Evolutionary conservation across 192 early-diverging fungal species (phyloP), one percentile per base, ranked within the genome.

Genomic region (Allomyces macrogynus): DNA sequence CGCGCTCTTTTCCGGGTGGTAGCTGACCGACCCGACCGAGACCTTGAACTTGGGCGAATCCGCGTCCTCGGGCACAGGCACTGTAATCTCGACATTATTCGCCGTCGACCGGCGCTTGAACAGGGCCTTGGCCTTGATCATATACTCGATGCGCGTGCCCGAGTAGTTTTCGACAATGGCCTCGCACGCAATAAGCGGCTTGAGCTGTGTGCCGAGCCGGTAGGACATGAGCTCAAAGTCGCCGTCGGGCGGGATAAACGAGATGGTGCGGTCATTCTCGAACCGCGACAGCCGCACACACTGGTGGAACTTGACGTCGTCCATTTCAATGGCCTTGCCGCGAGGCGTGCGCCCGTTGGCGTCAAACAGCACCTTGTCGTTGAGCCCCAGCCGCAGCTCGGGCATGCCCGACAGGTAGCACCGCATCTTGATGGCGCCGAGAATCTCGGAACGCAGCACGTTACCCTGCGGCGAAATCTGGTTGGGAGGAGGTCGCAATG

Each of bases 41-140:
- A 86, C 85, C 75, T 91, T 94, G 76, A 99, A 99, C 71, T 88
- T 91, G 27, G 93, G 93, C 67, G 92, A 85, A 68, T 97, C 96
- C 0, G 93, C 91, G 77, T 99, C 96, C 66, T 90, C 89, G 24
- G 96, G 91, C 9, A 99, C 96, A 20, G 96, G 96, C 16, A 99
- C 87, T 62, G 86, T 73, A 63, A 99, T 97, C 75, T 96, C 93
- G 16, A 99, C 96, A 73, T 95, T 95, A 67, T 95, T 99, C 20
- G 96, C 96, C 7, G 93, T 89, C 26, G 93, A 95, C 42, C 92
- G 80, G 64, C 89, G 86, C 79, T 99, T 99, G 74, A 99, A 99
- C 75, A 96, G 94, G 23, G 89, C 92, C 70, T 85, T 93, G 57
- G 93, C 96, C 82, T 96, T 86, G 75, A 98, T 84, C 84, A 95